Evolutionary conservation across 2,329 filamentous ascomycete species (phyloP), one percentile per base, ranked within the genome.

Genomic region (Fusarium burgessii): DNA sequence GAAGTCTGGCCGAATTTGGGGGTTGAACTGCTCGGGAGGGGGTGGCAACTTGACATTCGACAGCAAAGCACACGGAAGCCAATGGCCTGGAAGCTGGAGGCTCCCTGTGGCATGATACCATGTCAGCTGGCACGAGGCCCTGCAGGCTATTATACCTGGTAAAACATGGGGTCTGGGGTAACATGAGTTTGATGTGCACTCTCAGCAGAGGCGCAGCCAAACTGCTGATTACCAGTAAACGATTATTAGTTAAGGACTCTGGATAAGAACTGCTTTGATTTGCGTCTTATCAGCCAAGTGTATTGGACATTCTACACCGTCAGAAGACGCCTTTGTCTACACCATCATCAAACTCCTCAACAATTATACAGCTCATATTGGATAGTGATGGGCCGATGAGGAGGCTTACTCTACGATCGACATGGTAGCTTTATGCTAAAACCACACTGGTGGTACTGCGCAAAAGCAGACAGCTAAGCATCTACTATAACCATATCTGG

Each of bases 161-260:
- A 71, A 65, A 67, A 70, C 62, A 62, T 59, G 67, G 68, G 62
- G 68, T 70, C 67, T 58, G 67, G 68, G 67, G 68, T 71, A 70
- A 54, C 50, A 36, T 27, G 46, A 23, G 35, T 62, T 55, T 56
- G 42, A 58, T 68, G 52, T 62, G 55, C 46, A 33, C 51, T 51
- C 62, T 51, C 15, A 61, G 50, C 60, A 47, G 62, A 50, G 55
- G 66, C 62, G 45, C 54, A 67, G 62, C 41, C 25, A 42, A 54
- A 50, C 66, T 58, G 50, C 62, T 62, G 67, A 71, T 62, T 46
- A 45, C 36, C 27, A 67, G 46, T 36, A 41, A 41, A 62, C 20
- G 42, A 40, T 41, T 54, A 46, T 62, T 36, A 45, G 56, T 40
- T 42, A 61, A 57, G 45, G 45, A 27, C 23, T 35, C 23, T 52